Evolutionary conservation across 1,284 basidiomycete species (phyloP).

Genomic region (Ceratorhiza oryzae-sativae): DNA sequence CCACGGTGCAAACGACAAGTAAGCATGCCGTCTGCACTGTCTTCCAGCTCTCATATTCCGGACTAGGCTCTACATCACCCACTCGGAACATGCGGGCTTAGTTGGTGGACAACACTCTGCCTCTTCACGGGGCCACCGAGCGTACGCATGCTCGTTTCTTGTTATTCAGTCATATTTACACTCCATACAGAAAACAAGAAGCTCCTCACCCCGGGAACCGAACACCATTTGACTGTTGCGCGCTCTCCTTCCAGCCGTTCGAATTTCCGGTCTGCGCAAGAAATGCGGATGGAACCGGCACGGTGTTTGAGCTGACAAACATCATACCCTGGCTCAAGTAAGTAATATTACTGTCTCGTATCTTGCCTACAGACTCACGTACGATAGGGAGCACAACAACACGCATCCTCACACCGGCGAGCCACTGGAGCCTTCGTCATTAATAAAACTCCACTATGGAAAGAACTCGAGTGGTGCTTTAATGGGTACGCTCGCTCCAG

Average conservation of each 20-base stretch:
- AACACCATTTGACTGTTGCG: conserved; percentile 91
- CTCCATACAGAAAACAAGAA: conserved; percentile 65
- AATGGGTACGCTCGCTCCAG: conserved; percentile 3
- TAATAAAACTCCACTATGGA: conserved; percentile 90
- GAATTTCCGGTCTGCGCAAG: conserved; percentile 87
- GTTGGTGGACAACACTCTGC: conserved; percentile 75
- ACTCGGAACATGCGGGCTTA: conserved; percentile 79
- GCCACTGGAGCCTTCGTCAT: conserved; percentile 75
- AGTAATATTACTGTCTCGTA: conserved; percentile 48
- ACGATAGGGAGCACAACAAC: conserved; percentile 73
- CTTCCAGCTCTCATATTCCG: neutral
- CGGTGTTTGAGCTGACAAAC: conserved; percentile 86
- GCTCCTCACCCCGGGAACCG: conserved; percentile 64
- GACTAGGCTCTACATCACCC: conserved; percentile 73
- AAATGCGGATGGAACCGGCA: conserved; percentile 77
- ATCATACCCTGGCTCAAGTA: conserved; percentile 94
- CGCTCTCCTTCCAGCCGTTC: conserved; percentile 91
- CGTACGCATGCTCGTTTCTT: conserved; percentile 55
- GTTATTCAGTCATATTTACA: conserved; percentile 7
- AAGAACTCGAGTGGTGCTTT: conserved; percentile 80
- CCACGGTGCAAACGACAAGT: conserved; percentile 82
- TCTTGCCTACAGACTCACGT: conserved; percentile 35
- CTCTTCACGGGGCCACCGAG: conserved; percentile 73
- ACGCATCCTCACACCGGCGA: conserved; percentile 88
- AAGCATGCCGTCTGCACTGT: neutral